phyloP scores from a whole-genome alignment of 1,284 basidiomycete species.

The Phellinidium pouzarii region DNA sequence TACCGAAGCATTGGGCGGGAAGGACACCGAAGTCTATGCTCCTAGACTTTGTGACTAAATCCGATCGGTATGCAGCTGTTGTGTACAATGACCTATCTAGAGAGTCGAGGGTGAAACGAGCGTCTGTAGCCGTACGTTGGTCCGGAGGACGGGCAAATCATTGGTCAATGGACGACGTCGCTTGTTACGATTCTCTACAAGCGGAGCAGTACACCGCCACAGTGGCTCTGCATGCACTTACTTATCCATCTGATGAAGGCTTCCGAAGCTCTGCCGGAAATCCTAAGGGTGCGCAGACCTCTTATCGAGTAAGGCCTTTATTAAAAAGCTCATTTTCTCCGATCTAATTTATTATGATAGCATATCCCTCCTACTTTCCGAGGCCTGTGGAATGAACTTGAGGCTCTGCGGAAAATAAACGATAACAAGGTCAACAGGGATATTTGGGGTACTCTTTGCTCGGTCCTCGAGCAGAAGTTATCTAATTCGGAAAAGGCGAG shows the following conservation, averaged over 20 bases:
- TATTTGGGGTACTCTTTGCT: slow-evolving; percentile 59
- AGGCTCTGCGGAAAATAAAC: slow-evolving; percentile 51
- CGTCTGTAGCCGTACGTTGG: slow-evolving; percentile 70
- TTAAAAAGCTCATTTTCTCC: slow-evolving; percentile 54
- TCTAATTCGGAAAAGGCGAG: slow-evolving; percentile 4
- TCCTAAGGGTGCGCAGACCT: slow-evolving; percentile 30
- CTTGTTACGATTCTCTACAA: slow-evolving; percentile 71
- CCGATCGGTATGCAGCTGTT: slow-evolving; percentile 70
- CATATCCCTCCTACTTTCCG: slow-evolving; percentile 78
- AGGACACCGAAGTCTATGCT: slow-evolving; percentile 68
- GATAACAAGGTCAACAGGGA: slow-evolving; percentile 64
- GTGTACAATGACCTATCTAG: slow-evolving; percentile 63
- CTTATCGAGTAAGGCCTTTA: slow-evolving; percentile 8
- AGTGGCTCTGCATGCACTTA: slow-evolving; percentile 75
- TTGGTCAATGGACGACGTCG: slow-evolving; percentile 83
- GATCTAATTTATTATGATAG: slow-evolving; percentile 27
- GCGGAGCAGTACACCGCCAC: slow-evolving; percentile 91
- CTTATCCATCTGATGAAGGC: slow-evolving; percentile 53
- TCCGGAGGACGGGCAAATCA: slow-evolving; percentile 52
- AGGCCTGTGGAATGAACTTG: slow-evolving; percentile 92
- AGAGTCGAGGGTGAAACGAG: slow-evolving; percentile 63
- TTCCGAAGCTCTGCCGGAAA: slow-evolving; percentile 43
- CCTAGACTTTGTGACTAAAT: slow-evolving; percentile 56
- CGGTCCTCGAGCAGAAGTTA: slow-evolving; percentile 8
- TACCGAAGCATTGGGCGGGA: slow-evolving; percentile 78